phyloP scores from a whole-genome alignment of 1,284 basidiomycete genomes.

The Golubevia pallescens region DNA sequence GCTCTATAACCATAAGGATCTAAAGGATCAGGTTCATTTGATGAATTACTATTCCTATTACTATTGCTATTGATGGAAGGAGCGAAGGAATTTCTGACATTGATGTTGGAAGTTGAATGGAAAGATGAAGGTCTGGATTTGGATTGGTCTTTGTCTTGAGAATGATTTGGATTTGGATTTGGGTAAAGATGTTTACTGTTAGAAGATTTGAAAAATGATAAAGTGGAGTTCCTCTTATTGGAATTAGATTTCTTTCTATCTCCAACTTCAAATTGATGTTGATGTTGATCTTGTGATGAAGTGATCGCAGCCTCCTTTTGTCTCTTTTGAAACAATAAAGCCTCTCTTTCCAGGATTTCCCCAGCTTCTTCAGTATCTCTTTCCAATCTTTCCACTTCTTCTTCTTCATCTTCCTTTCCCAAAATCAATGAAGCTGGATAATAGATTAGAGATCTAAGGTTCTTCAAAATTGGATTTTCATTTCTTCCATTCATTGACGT shows the following conservation, averaged over 20 bases:
- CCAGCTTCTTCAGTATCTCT: constrained; percentile 4
- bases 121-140: constrained; percentile 8
- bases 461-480: not conserved
- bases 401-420: constrained; percentile 1
- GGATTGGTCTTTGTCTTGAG: too few species aligned
- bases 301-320: not conserved
- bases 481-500: not conserved
- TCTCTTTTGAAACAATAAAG: not conserved
- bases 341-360: constrained; percentile 8
- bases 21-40: constrained; percentile 5
- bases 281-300: too few species aligned
- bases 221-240: too few species aligned
- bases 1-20: constrained; percentile 37
- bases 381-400: constrained; percentile 9
- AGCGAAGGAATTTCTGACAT: too few species aligned
- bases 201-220: too few species aligned
- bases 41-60: too few species aligned
- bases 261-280: too few species aligned
- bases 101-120: constrained; percentile 1
- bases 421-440: not conserved
- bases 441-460: constrained; percentile 3
- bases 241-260: too few species aligned
- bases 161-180: too few species aligned
- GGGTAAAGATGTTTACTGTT: too few species aligned
- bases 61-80: not conserved